Base-by-base conservation (phyloP, 2,329 filamentous ascomycete genomes). In the Cladophialophora carrionii region DNA sequence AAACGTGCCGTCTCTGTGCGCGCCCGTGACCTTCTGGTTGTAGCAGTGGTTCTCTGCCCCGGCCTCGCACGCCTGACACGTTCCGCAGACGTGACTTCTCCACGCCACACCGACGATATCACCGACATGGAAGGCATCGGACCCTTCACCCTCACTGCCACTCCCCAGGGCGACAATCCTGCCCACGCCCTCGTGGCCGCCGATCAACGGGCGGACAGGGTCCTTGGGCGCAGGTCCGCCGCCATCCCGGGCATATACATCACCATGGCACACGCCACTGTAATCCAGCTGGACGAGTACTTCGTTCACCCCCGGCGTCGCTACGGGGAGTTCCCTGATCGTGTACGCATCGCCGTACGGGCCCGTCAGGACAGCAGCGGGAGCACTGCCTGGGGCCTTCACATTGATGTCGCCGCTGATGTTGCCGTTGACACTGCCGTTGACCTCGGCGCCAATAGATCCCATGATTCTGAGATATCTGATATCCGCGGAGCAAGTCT, bases 251-350 rank as follows among this genome's bases (percentile, higher is more conserved):
- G 55, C 54, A 51, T 64, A 64, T 22, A 60, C 49, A 14, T 64
- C 62, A 6, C 62, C 62, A 48, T 64, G 62, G n/a, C 62, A 64
- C n/a, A 64, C 56, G 29, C 62, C 62, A 22, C 37, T 64, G 54
- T 52, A 64, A 31, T 60, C 57, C n/a, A 60, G 24, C 31, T 60
- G n/a, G 10, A 63, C 53, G 24, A 63, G 54, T 8, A 53, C 61
- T 20, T 63, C 61, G 9, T 56, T 31, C 5, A 26, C 17, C 2
- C 22, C n/a, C 6, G 53, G 61, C 29, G 31, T 34, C 5, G 53
- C n/a, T 20, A 51, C 52, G 17, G 52, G 37, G 17, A 51, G 34
- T 4, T 51, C 54, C 48, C 49, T 37, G 26, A 63, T 43, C 22
- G 31, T 52, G 61, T 63, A 63, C 9, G 43, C 53, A 1, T 48